phyloP scores from a whole-genome alignment of 2,329 filamentous ascomycete species.

The Teratosphaeriaceae sp. region DNA sequence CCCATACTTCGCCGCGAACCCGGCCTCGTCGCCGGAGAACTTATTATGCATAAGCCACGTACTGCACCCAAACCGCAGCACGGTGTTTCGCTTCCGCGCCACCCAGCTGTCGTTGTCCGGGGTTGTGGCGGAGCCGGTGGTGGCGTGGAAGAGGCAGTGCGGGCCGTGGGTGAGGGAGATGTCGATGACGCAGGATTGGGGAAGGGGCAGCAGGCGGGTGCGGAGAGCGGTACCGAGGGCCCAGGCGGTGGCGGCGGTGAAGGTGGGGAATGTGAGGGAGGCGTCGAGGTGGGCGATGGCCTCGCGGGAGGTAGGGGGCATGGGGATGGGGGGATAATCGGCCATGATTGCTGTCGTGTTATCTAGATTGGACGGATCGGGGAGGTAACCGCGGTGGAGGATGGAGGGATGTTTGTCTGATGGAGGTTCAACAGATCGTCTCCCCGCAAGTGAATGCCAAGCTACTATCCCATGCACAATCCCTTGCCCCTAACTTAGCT shows the following conservation, averaged over 20 bases:
- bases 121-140: constrained; percentile 58
- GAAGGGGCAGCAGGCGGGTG: constrained; percentile 51
- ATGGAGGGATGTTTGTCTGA: neutral
- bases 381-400: neutral
- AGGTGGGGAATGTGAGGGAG: constrained; percentile 44
- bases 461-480: too few species aligned
- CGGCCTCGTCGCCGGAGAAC: constrained; percentile 55
- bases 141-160: constrained; percentile 58
- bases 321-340: constrained; percentile 32
- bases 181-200: constrained; percentile 54
- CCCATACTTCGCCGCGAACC: constrained; percentile 59
- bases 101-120: constrained; percentile 57
- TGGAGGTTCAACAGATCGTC: too few species aligned
- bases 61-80: constrained; percentile 62
- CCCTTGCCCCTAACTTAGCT: too few species aligned
- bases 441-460: too few species aligned
- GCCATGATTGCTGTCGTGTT: neutral
- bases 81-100: constrained; percentile 62
- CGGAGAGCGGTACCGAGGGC: constrained; percentile 59
- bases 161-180: constrained; percentile 53
- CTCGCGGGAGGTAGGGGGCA: constrained; percentile 29
- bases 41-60: constrained; percentile 68
- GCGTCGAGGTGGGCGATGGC: constrained; percentile 37
- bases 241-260: constrained; percentile 60
- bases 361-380: neutral